Conservation (phyloP, 2,329 filamentous ascomycete genomes). For the Amauroascus niger region DNA sequence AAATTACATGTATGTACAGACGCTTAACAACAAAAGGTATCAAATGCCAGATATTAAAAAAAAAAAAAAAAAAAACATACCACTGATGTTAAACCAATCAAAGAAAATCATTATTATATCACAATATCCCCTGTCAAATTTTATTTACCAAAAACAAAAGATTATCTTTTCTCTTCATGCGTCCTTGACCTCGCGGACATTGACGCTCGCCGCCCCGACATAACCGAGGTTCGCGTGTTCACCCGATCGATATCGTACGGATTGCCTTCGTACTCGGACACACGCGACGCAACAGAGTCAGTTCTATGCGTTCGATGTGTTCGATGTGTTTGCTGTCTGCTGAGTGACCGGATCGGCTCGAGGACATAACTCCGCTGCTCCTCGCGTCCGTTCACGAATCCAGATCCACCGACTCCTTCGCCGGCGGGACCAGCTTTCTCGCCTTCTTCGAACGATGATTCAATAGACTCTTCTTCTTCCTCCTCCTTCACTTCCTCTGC, state of each 20-base stretch:
- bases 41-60: not conserved
- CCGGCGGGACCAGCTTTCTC: not conserved
- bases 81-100: too few relatives aligned
- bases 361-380: not conserved
- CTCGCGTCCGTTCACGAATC: not conserved
- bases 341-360: not conserved
- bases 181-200: not conserved
- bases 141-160: too few relatives aligned
- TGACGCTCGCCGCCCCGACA: not conserved
- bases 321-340: not conserved
- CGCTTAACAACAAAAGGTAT: not conserved
- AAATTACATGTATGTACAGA: not conserved
- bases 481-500: slow-evolving; percentile 1
- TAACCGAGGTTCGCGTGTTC: slow-evolving; percentile 24
- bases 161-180: not conserved
- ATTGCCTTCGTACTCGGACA: slow-evolving; percentile 34
- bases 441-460: not conserved
- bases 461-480: not conserved
- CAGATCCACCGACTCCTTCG: not conserved
- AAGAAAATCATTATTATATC: not conserved
- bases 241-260: slow-evolving; percentile 39
- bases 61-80: not conserved
- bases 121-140: too few relatives aligned
- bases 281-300: not conserved
- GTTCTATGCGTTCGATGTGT: slow-evolving; percentile 4